phyloP scores from a whole-genome alignment of 2,329 filamentous ascomycete genomes.

The Aspergillus awamori region DNA sequence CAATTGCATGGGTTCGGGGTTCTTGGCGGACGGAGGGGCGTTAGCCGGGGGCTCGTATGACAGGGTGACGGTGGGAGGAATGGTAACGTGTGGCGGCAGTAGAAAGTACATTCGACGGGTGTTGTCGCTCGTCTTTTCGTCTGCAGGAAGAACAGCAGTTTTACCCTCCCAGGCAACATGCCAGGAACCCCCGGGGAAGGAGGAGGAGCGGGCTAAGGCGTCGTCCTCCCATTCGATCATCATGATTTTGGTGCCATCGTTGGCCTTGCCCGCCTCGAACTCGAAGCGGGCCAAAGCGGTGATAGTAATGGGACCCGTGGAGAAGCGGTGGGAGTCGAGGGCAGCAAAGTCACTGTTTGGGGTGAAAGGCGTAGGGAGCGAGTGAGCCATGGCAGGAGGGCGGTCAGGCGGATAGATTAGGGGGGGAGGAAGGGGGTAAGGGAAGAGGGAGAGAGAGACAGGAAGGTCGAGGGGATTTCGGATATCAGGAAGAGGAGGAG shows the following conservation, averaged over 20 bases:
- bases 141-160: conserved; percentile 67
- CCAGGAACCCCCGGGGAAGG: conserved; percentile 60
- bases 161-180: conserved; percentile 84
- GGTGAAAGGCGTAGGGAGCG: conserved; percentile 30
- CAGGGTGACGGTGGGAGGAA: conserved; percentile 74
- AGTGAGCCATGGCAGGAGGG: conserved; percentile 16
- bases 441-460: not conserved
- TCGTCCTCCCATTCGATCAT: conserved; percentile 89
- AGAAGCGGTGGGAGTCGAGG: conserved; percentile 35
- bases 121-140: conserved; percentile 58
- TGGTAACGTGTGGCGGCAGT: conserved; percentile 69
- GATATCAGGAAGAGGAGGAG: conserved; percentile 12
- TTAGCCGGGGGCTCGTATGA: conserved; percentile 49
- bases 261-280: conserved; percentile 74
- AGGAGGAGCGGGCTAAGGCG: conserved; percentile 50
- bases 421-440: not conserved
- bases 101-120: conserved; percentile 76
- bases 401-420: not conserved
- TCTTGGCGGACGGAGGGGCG: conserved; percentile 19
- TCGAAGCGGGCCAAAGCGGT: conserved; percentile 82
- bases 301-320: conserved; percentile 40
- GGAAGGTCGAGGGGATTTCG: not conserved
- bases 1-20: conserved; percentile 56
- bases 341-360: conserved; percentile 38
- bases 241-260: conserved; percentile 85